Percentiles rank a stretch among this genome's conserved stretches.
These are phyloP conservation scores for Senecio squalidus DNA, from an alignment of 140 eudicot species.

Conservation along the genomic window DNA sequence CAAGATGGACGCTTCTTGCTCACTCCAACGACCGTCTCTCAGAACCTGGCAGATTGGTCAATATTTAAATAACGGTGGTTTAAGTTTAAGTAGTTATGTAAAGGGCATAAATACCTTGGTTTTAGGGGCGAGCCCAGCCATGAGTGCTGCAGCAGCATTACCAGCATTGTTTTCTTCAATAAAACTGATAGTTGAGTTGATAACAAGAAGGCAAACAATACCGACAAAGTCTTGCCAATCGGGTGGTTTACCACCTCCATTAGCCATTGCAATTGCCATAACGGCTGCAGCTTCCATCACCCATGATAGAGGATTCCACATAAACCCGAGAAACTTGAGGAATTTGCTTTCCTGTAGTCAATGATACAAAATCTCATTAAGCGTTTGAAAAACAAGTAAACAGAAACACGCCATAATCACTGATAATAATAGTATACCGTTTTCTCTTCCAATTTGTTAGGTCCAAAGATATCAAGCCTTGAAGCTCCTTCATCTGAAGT, in stretches of 20 bases:
- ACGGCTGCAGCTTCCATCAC: conserved; percentile 60
- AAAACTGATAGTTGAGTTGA: too few species aligned
- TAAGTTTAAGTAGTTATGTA: too few species aligned
- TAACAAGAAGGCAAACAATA: conserved; percentile 14
- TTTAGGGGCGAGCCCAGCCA: too few species aligned
- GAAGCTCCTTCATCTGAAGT: conserved; percentile 42
- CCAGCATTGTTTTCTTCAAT: too few species aligned
- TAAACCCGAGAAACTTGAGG: conserved; percentile 53
- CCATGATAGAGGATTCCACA: conserved; percentile 67
- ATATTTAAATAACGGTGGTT: too few species aligned
- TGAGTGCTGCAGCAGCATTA: too few species aligned
- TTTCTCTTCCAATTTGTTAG: conserved; percentile 55
- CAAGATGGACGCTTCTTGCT: too few species aligned
- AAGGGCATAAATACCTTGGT: too few species aligned
- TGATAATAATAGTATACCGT: conserved; percentile 20
- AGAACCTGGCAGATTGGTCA: too few species aligned
- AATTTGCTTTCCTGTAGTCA: conserved; percentile 41
- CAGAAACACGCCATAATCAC: neutral
- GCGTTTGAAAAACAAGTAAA: neutral
- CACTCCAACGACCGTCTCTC: too few species aligned
- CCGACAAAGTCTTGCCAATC: conserved; percentile 60
- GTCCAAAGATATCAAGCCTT: conserved; percentile 48
- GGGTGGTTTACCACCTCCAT: conserved; percentile 49
- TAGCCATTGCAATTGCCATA: conserved; percentile 57
- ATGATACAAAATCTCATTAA: neutral